Base-by-base conservation (phyloP, 2,329 filamentous ascomycete species). In the Cercospora brassicicola region DNA sequence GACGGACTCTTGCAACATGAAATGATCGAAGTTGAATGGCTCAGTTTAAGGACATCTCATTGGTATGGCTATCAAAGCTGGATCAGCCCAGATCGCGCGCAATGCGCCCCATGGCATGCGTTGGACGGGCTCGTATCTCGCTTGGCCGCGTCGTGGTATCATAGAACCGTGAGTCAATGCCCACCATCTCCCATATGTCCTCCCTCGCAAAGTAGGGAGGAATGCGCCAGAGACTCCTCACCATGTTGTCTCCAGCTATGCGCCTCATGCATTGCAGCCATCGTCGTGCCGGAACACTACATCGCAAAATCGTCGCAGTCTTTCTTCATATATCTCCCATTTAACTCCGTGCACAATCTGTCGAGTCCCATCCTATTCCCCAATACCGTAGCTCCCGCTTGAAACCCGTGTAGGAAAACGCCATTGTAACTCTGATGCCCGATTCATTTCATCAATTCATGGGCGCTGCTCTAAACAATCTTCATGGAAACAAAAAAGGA, bases 81-180 rank as follows among this genome's bases (percentile, higher is more conserved):
- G 10, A 20, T 33, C n/a, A 36, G 28, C n/a, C 48, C 48, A 30
- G 26, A 55, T 55, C 6, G 48, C 48, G 23, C 48, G 15, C 23
- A n/a, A 13, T 55, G 48, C 48, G 48, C 48, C 48, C 10, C 11
- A 15, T 26, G 15, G 48, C 11, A 55, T 55, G 48, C 48, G 48
- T 28, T 28, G 13, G 48, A 30, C 55, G 55, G 55, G 55, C 55
- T 59, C 55, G 7, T 36, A n/a, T 23, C 15, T 26, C 13, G 11
- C 20, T 55, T 23, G 48, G 48, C 48, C 48, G 48, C 48, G 28
- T 59, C 55, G 55, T 59, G 55, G 55, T 59, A 59, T 59, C 55
- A 23, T 59, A 59, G 55, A 59, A 33, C 55, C 48, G 48, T 55
- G 48, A 55, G 48, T 55, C 48, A 55, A 55, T 55, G 48, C 48